Evolutionary conservation across 2,329 filamentous ascomycete genomes (phyloP).

Genomic region (Phaeosphaeriaceae sp.): DNA sequence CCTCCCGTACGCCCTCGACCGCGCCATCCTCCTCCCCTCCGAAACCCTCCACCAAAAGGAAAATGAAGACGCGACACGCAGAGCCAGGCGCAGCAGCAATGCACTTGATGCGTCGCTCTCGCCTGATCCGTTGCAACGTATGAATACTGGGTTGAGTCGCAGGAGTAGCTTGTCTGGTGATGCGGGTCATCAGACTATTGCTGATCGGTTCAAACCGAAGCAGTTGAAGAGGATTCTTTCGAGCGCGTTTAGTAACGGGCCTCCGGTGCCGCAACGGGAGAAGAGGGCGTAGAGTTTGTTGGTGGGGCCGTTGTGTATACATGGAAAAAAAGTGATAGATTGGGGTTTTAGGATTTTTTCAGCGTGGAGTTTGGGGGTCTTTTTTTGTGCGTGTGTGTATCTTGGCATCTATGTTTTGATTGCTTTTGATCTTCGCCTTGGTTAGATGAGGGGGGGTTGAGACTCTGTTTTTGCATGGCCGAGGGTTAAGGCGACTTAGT

Average conservation of each 20-base stretch:
- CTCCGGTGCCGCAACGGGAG: slow-evolving; percentile 15
- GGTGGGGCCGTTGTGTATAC: too few species aligned
- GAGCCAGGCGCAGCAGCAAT: slow-evolving; percentile 40
- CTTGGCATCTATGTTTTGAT: too few species aligned
- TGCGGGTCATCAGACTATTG: not conserved
- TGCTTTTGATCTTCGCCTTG: too few species aligned
- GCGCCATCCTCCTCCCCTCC: slow-evolving; percentile 71
- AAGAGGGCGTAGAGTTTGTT: slow-evolving; percentile 10
- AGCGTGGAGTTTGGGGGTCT: not conserved
- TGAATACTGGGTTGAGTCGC: slow-evolving; percentile 15
- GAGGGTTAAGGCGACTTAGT: too few species aligned
- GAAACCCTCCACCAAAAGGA: slow-evolving; percentile 69
- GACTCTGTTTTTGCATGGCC: too few species aligned
- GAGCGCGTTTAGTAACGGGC: slow-evolving; percentile 32
- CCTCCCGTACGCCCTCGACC: slow-evolving; percentile 70
- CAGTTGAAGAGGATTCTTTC: slow-evolving; percentile 29
- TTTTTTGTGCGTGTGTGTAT: too few species aligned
- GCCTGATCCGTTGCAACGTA: not conserved
- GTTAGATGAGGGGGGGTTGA: too few species aligned
- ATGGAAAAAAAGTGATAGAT: not conserved
- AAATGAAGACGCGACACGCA: slow-evolving; percentile 57
- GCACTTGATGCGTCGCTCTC: slow-evolving; percentile 17
- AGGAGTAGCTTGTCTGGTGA: slow-evolving; percentile 23
- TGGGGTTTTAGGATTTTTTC: not conserved
- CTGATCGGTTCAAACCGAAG: slow-evolving; percentile 20